These are phyloP conservation scores for Alternaria incomplexa DNA, from an alignment of 2,329 filamentous ascomycete species.

Conservation along the genomic window DNA sequence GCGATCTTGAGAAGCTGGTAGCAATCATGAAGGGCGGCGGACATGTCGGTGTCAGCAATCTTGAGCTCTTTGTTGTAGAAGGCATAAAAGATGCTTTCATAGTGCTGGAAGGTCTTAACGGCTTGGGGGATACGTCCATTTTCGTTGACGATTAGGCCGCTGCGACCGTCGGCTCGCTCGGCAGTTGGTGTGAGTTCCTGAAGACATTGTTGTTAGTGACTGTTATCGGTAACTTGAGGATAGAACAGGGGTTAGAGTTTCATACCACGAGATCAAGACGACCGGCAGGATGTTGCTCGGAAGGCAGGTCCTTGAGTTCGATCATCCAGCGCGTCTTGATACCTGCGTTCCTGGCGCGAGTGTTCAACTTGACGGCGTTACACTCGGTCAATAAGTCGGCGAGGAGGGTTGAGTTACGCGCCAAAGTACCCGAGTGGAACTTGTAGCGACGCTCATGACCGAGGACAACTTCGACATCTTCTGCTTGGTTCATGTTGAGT, in stretches of 20 bases:
- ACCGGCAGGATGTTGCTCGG: conserved; percentile 26
- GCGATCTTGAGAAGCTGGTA: conserved; percentile 53
- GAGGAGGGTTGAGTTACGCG: conserved; percentile 41
- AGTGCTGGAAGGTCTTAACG: conserved; percentile 40
- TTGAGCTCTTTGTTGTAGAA: conserved; percentile 54
- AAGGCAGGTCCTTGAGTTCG: conserved; percentile 35
- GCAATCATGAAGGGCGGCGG: conserved; percentile 49
- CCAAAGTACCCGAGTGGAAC: conserved; percentile 45
- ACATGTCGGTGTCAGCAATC: conserved; percentile 50
- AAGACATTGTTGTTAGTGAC: not conserved
- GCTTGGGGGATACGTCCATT: conserved; percentile 43
- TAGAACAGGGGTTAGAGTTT: not conserved
- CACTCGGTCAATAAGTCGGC: conserved; percentile 37
- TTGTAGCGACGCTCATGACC: conserved; percentile 36
- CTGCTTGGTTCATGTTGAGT: conserved; percentile 39
- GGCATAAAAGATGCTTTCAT: conserved; percentile 54
- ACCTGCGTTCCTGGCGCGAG: conserved; percentile 29
- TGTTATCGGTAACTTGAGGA: not conserved
- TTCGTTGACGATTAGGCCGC: conserved; percentile 39
- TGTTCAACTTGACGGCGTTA: conserved; percentile 35
- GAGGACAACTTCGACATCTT: conserved; percentile 45
- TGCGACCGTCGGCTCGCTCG: conserved; percentile 25
- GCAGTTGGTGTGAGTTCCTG: conserved; percentile 47
- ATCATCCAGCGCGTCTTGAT: conserved; percentile 42
- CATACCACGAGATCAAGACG: conserved; percentile 38